Conservation (phyloP, 257 asterid species). For the Nicotiana paniculata region DNA sequence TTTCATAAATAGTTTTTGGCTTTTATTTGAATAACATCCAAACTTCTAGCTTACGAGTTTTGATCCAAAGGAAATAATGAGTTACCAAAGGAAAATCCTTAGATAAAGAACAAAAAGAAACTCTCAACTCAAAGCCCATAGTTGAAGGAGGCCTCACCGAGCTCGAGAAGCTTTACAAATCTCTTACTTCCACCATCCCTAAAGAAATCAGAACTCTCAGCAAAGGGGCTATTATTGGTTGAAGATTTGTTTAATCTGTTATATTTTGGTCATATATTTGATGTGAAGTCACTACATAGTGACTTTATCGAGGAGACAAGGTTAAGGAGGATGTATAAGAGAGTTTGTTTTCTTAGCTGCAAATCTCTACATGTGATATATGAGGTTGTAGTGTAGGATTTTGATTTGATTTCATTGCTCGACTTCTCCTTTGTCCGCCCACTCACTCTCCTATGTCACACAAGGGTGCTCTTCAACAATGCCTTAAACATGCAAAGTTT, state of each 20-base stretch:
- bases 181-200: conserved; percentile 48
- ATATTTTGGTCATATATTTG: conserved; percentile 64
- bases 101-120: too few species aligned
- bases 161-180: conserved; percentile 61
- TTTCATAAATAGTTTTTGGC: too few species aligned
- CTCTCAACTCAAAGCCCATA: background rate
- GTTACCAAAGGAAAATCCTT: too few species aligned
- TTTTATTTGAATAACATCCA: too few species aligned
- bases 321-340: conserved; percentile 51
- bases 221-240: conserved; percentile 10
- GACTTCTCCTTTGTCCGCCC: conserved; percentile 53
- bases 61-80: too few species aligned
- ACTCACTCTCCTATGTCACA: conserved; percentile 51
- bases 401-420: conserved; percentile 63
- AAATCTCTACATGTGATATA: conserved; percentile 22
- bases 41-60: too few species aligned
- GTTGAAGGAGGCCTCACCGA: conserved; percentile 61
- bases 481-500: conserved; percentile 61
- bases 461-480: conserved; percentile 44
- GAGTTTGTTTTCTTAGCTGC: background rate
- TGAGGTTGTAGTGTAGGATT: conserved; percentile 52
- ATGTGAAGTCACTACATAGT: conserved; percentile 47
- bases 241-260: conserved; percentile 55
- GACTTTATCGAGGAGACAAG: conserved; percentile 9
- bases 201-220: conserved; percentile 41